Evolutionary conservation across 2,329 filamentous ascomycete genomes (phyloP).

Genomic region (Lasiodiplodia gonubiensis): DNA sequence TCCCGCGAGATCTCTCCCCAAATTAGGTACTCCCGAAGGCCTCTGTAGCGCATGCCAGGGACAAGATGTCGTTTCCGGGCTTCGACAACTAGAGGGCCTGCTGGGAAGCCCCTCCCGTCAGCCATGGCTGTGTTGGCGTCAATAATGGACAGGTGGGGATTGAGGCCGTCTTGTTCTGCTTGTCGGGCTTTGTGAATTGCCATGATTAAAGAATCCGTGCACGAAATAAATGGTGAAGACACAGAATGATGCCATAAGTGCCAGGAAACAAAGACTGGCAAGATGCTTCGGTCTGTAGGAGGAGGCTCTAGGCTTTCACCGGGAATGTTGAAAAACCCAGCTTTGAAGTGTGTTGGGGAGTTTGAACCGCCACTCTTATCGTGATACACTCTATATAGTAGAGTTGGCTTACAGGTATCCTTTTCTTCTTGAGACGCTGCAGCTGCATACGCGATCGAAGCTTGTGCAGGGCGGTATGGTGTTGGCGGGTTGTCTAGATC

Average conservation of each 20-base stretch:
- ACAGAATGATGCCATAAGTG: neutral
- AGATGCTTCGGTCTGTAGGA: neutral
- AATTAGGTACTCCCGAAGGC: neutral
- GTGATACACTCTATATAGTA: conserved; percentile 7
- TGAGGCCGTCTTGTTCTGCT: neutral
- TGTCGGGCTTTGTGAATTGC: neutral
- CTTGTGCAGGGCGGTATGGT: neutral
- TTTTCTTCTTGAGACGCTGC: neutral
- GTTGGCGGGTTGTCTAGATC: neutral
- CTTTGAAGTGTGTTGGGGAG: neutral
- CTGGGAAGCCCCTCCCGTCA: neutral
- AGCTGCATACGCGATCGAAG: neutral
- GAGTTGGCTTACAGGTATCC: neutral
- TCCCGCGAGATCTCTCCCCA: neutral
- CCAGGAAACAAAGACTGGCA: neutral
- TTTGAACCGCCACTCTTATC: neutral
- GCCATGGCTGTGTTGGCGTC: neutral
- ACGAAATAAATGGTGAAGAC: conserved; percentile 1
- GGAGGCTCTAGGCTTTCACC: neutral
- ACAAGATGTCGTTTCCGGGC: neutral
- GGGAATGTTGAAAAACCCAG: neutral
- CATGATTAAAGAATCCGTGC: neutral
- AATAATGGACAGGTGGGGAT: conserved; percentile 2
- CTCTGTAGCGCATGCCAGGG: neutral
- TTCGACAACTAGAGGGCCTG: neutral